Evolutionary conservation across 164 flowering plant genomes (phyloP), one percentile per base, ranked within the genome.

Genomic region (Piper longum): DNA sequence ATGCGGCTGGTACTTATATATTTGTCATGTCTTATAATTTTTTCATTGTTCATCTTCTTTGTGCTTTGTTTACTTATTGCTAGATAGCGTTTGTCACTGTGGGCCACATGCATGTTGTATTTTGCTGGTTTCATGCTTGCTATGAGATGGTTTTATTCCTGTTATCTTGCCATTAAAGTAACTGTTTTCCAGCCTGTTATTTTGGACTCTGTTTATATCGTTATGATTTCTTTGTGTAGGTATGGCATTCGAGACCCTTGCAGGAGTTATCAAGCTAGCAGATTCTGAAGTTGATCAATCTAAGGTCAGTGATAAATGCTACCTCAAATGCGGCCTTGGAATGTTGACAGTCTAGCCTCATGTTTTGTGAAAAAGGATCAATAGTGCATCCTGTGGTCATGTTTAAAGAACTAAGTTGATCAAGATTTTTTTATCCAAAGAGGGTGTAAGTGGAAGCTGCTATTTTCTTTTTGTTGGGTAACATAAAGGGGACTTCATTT

Each of bases 181-280:
- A 9, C 9, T 9, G 14, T 48, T 48, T 48, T 12, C 14, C 52
- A 3, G 52, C 52, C 12, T 48, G 52, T 8, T 9, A 48, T 2
- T 48, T 48, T 14, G 9, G 7, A 2, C 12, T 48, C 16, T 13
- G 5, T 14, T 57, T 2, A 57, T 11, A 26, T 57, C 36, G 4
- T 19, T 9, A 26, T 26, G 36, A 13, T 36, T 39, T 6, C 55
- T 51, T 71, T 54, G 59, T 76, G 42, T 84, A 92, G 98, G 99
- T 55, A 52, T 88, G 61, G 96, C 97, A 67, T 75, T 93, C 67
- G 90, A 90, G 76, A 74, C 97, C 16, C 89, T 93, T 60, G 82
- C 95, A 69, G 95, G 95, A 68, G 82, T 93, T 56, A 70, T 90
- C 56, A 79, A 88, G 64, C 77, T 93, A 71, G 82, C 97, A 59